These are phyloP conservation scores for Talaromyces sp. DNA, from an alignment of 2,329 filamentous ascomycete species.

Conservation along the genomic window DNA sequence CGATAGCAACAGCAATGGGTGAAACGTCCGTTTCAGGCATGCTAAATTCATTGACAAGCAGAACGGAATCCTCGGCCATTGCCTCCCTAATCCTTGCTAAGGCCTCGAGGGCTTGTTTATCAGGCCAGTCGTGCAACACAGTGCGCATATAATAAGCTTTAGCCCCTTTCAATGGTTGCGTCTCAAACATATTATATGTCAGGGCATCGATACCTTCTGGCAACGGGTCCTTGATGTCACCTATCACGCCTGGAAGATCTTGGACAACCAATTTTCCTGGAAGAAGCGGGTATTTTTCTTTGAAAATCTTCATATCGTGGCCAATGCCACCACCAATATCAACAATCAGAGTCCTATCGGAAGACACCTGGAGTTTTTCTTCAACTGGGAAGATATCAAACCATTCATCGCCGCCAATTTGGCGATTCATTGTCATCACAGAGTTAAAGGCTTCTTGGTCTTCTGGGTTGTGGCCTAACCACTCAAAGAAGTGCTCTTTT, in stretches of 20 bases:
- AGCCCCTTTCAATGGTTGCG: slow-evolving; percentile 46
- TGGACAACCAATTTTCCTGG: slow-evolving; percentile 38
- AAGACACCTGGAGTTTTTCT: neutral
- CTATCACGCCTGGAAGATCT: slow-evolving; percentile 39
- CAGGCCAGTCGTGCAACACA: slow-evolving; percentile 45
- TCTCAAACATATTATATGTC: slow-evolving; percentile 14
- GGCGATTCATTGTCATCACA: slow-evolving; percentile 4
- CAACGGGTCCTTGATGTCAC: slow-evolving; percentile 13
- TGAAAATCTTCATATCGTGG: slow-evolving; percentile 35
- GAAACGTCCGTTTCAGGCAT: slow-evolving; percentile 8
- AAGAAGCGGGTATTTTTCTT: slow-evolving; percentile 29
- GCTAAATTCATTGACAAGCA: slow-evolving; percentile 19
- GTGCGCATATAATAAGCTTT: slow-evolving; percentile 44
- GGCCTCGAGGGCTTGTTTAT: slow-evolving; percentile 20
- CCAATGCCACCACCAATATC: slow-evolving; percentile 45
- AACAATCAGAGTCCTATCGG: slow-evolving; percentile 27
- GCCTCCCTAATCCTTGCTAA: slow-evolving; percentile 14
- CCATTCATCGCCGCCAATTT: neutral
- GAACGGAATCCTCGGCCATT: slow-evolving; percentile 16
- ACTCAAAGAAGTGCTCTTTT: slow-evolving; percentile 10
- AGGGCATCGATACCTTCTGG: slow-evolving; percentile 1
- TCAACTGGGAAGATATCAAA: slow-evolving; percentile 3
- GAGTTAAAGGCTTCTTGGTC: slow-evolving; percentile 5
- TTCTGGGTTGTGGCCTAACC: neutral
- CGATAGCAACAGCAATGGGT: slow-evolving; percentile 1